Evolutionary conservation across 2,329 filamentous ascomycete species (phyloP), one percentile per base, ranked within the genome.

Genomic region (Trichoderma atroviride): DNA sequence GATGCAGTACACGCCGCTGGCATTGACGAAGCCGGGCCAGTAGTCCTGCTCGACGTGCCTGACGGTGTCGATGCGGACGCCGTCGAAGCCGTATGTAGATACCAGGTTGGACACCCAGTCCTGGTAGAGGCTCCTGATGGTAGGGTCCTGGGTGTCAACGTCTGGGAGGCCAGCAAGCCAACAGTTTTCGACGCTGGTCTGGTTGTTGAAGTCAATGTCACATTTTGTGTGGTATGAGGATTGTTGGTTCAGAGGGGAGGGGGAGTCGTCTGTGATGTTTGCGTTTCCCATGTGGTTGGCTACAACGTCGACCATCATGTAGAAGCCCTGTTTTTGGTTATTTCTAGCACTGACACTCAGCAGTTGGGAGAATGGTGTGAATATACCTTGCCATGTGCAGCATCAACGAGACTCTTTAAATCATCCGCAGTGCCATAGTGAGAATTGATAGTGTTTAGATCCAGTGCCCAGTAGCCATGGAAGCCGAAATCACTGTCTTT

Each of bases 221-320:
- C 90, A 92, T 74, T 84, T 86, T 1, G 83, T 56, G 75, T 92
- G 89, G 78, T 87, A 92, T 73, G 89, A 89, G 29, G 82, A 83
- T 22, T 82, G 70, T 33, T 85, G 78, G 76, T 90, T 84, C 58
- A 86, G 79, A 0, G 82, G 83, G 5, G 76, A 73, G 6, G 84
- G 83, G 9, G 75, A 75, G 72, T 79, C 78, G 68, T 81, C 76
- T 37, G 76, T 68, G 74, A 90, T 87, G 9, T 87, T 84, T 27
- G 81, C 78, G 56, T 85, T 84, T 19, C 79, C 86, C 77, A 87
- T 85, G 75, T 89, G 86, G 74, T 89, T 89, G 52, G 83, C 82
- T 2, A 89, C 87, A 2, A 89, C 81, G 68, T 89, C 88, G 16
- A 88, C 82, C 88, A 90, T 90, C 43, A 90, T 78, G 70, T 86